These are phyloP conservation scores for Aureobasidium sp. DNA, from an alignment of 2,329 filamentous ascomycete species.

Conservation along the genomic window DNA sequence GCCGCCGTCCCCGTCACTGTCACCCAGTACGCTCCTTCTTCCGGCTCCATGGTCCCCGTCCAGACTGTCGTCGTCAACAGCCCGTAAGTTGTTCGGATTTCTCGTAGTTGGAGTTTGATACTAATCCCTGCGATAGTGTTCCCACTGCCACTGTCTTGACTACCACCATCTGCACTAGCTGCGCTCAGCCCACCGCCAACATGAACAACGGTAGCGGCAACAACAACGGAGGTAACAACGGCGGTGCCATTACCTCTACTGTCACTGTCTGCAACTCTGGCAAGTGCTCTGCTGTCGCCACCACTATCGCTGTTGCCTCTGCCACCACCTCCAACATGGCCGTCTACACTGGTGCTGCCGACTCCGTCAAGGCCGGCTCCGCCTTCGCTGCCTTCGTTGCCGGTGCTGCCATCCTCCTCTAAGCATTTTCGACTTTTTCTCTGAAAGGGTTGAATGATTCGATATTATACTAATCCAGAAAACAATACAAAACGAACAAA, in stretches of 20 bases:
- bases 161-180: constrained; percentile 7
- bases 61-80: constrained; percentile 8
- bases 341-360: constrained; percentile 15
- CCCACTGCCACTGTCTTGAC: constrained; percentile 11
- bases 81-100: not conserved
- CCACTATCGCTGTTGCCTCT: not conserved
- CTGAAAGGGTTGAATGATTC: not conserved
- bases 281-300: not conserved
- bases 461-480: constrained; percentile 2
- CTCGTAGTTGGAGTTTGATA: no score
- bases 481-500: constrained; percentile 6
- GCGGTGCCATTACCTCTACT: not conserved
- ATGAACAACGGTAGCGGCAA: constrained; percentile 1
- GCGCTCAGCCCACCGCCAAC: not conserved
- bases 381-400: constrained; percentile 12
- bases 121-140: not conserved
- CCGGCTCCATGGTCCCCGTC: constrained; percentile 19
- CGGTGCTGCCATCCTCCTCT: constrained; percentile 11
- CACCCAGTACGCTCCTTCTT: constrained; percentile 6
- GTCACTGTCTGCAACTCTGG: constrained; percentile 12
- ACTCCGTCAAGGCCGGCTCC: constrained; percentile 5
- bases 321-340: not conserved
- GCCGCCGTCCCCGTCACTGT: constrained; percentile 3
- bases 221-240: not conserved
- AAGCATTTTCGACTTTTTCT: not conserved